Evolutionary conservation across 2,329 filamentous ascomycete genomes (phyloP).

Genomic region (Ophiocordyceps camponoti-saundersi): DNA sequence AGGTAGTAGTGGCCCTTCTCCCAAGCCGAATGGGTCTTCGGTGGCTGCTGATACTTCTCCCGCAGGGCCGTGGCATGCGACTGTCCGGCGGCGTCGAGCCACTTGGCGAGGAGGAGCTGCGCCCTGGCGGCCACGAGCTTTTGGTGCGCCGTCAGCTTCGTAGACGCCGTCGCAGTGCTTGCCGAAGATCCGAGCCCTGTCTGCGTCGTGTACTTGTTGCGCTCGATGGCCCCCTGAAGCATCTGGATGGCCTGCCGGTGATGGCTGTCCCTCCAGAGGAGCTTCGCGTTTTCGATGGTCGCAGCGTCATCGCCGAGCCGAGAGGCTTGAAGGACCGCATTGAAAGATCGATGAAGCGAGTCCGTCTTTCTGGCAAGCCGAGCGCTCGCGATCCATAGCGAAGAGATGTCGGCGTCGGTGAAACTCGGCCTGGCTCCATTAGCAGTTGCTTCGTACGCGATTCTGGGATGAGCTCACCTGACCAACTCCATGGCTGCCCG

Average conservation of each 20-base stretch:
- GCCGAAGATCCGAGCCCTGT: slow-evolving; percentile 20
- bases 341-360: slow-evolving; percentile 75
- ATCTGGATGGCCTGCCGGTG: slow-evolving; percentile 90
- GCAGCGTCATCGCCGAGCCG: slow-evolving; percentile 71
- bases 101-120: slow-evolving; percentile 81
- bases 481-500: slow-evolving; percentile 75
- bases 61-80: slow-evolving; percentile 69
- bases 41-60: slow-evolving; percentile 67
- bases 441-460: neutral
- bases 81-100: slow-evolving; percentile 90
- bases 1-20: slow-evolving; percentile 97
- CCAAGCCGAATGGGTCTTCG: slow-evolving; percentile 57
- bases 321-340: slow-evolving; percentile 78
- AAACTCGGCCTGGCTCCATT: slow-evolving; percentile 33
- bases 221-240: slow-evolving; percentile 69
- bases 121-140: slow-evolving; percentile 56
- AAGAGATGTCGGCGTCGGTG: slow-evolving; percentile 57
- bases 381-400: slow-evolving; percentile 72
- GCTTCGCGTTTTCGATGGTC: slow-evolving; percentile 82
- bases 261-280: slow-evolving; percentile 86
- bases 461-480: slow-evolving; percentile 27
- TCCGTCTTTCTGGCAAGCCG: slow-evolving; percentile 74
- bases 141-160: slow-evolving; percentile 28
- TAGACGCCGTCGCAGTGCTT: slow-evolving; percentile 16
- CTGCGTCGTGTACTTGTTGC: slow-evolving; percentile 52